Conservation (phyloP, 306 rosid genomes). For the Lupinus albus region DNA sequence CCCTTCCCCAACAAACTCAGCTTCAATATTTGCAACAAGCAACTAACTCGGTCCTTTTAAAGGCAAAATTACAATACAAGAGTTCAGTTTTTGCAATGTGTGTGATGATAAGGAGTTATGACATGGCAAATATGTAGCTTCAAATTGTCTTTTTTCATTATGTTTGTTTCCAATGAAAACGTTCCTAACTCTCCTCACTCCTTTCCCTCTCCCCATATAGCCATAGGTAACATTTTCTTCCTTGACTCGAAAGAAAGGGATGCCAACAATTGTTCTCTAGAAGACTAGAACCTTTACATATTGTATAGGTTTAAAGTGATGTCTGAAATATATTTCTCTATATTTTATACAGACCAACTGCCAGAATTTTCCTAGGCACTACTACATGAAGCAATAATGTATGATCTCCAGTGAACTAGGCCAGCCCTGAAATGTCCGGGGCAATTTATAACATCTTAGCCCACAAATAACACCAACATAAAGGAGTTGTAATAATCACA, state of each 20-base stretch:
- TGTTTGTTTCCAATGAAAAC: background rate
- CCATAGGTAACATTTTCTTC: background rate
- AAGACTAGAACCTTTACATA: background rate
- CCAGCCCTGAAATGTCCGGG: background rate
- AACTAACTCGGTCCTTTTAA: background rate
- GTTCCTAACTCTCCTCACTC: background rate
- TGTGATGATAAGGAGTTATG: background rate
- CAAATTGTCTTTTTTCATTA: background rate
- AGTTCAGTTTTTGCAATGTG: slow-evolving; percentile 12
- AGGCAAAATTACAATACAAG: background rate
- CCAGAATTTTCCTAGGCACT: background rate
- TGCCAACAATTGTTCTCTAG: background rate
- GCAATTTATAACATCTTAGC: background rate
- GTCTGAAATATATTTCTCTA: background rate
- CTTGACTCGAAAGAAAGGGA: slow-evolving; percentile 15
- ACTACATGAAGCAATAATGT: background rate
- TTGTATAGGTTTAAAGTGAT: background rate
- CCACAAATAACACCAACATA: background rate
- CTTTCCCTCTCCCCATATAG: background rate
- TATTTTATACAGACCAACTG: background rate
- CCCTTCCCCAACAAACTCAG: background rate
- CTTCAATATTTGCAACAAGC: slow-evolving; percentile 1
- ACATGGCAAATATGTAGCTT: slow-evolving; percentile 14
- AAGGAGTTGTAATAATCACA: background rate
- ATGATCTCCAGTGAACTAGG: background rate